A percentile compares a stretch with the other conserved stretches of the same genome.
phyloP scores from a whole-genome alignment of 2,329 filamentous ascomycete species.

The Rachicladosporium sp. region DNA sequence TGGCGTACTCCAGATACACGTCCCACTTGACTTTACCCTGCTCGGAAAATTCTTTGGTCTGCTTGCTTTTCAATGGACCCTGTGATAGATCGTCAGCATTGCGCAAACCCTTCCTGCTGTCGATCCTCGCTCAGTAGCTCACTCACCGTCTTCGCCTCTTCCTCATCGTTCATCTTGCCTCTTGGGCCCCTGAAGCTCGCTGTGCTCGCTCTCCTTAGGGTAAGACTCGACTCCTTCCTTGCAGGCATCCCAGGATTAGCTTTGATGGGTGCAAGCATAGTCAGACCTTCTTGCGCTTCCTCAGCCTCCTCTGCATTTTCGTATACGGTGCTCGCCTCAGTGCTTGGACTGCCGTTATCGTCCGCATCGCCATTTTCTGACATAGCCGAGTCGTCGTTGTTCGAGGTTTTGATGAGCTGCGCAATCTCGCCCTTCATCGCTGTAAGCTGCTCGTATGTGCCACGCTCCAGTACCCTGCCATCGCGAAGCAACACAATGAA shows the following conservation, averaged over 20 bases:
- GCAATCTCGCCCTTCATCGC: slow-evolving; percentile 86
- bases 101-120: no score
- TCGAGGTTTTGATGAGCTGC: slow-evolving; percentile 63
- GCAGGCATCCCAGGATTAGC: slow-evolving; percentile 38
- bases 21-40: slow-evolving; percentile 98
- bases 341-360: slow-evolving; percentile 21
- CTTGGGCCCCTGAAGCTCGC: slow-evolving; percentile 79
- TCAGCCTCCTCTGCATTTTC: slow-evolving; percentile 42
- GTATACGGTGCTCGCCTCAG: slow-evolving; percentile 50
- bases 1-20: slow-evolving; percentile 89
- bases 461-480: slow-evolving; percentile 71
- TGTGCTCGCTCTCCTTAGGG: slow-evolving; percentile 78
- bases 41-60: slow-evolving; percentile 76
- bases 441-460: slow-evolving; percentile 81
- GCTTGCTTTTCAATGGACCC: slow-evolving; percentile 55
- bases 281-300: slow-evolving; percentile 56
- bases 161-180: slow-evolving; percentile 75
- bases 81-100: neutral
- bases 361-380: slow-evolving; percentile 6
- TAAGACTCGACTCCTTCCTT: slow-evolving; percentile 57
- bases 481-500: slow-evolving; percentile 78
- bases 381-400: slow-evolving; percentile 33
- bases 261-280: slow-evolving; percentile 66
- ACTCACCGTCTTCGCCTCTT: slow-evolving; percentile 37
- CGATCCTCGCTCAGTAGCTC: no score